These are phyloP conservation scores for Leucocoprinus leucothites DNA, from an alignment of 768 basidiomycete genomes.

Conservation along the genomic window DNA sequence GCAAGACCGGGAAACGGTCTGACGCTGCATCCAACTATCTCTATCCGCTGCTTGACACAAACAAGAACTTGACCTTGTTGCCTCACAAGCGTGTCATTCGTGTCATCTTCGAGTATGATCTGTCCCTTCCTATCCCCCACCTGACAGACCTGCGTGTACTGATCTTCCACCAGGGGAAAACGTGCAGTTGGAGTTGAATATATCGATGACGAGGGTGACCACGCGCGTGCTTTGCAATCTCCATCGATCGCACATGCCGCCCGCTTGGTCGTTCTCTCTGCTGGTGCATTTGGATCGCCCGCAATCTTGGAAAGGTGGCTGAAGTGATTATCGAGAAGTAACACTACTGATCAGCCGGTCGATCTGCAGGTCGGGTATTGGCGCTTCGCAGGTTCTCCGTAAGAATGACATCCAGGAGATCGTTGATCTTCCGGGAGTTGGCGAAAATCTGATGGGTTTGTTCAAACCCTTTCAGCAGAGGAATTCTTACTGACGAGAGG, in stretches of 20 bases:
- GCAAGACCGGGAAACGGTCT: slow-evolving; percentile 49
- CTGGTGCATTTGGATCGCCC: slow-evolving; percentile 55
- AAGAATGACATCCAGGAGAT: slow-evolving; percentile 43
- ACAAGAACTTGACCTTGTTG: slow-evolving; percentile 39
- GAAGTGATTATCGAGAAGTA: too few species aligned
- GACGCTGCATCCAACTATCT: slow-evolving; percentile 52
- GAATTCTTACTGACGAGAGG: neutral
- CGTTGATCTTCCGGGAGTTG: slow-evolving; percentile 73
- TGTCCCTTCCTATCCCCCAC: slow-evolving; percentile 11
- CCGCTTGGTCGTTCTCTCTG: slow-evolving; percentile 46
- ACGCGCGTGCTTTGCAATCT: slow-evolving; percentile 20
- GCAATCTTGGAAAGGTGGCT: slow-evolving; percentile 46
- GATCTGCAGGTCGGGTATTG: slow-evolving; percentile 45
- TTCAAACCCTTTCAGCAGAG: neutral
- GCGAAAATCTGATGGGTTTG: slow-evolving; percentile 61
- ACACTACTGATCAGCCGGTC: neutral
- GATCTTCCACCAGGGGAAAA: slow-evolving; percentile 25
- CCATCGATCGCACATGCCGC: slow-evolving; percentile 31
- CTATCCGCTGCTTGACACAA: slow-evolving; percentile 39
- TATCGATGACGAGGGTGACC: slow-evolving; percentile 30
- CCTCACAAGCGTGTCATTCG: slow-evolving; percentile 41
- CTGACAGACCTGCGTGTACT: neutral
- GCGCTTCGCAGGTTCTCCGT: slow-evolving; percentile 44
- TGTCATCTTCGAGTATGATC: slow-evolving; percentile 43
- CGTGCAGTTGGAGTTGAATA: slow-evolving; percentile 54